Base-by-base conservation (phyloP, 768 basidiomycete species). In the Rhodocollybia butyracea region DNA sequence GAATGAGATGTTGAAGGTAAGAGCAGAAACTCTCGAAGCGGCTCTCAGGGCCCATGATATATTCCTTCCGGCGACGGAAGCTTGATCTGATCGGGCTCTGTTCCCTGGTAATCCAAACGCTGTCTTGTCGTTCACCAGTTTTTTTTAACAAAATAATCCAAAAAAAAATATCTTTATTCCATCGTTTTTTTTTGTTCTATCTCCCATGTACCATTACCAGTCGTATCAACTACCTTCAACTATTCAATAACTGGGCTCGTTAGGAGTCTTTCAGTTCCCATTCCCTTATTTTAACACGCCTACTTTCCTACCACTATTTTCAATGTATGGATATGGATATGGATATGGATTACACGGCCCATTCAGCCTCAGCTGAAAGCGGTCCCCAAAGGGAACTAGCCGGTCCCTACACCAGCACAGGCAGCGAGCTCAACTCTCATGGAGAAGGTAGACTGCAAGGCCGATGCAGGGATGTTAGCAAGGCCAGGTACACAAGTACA, bases 1-100 rank as follows among this genome's bases (percentile, higher is more conserved):
- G 63, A 69, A 75, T 60, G 79, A 82, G 64, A 61, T 67, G 66
- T 82, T 79, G 81, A 78, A 73, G 67, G 66, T 67, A 39, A 72
- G 74, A 32, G 73, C 80, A 19, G 17, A 56, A 46, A 60, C 63
- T 54, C 60, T 57, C 47, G 72, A 77, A 46, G 34, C 39, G 32
- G 41, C 41, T 19, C 41, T 54, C 29, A 46, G 43, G 53, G 32
- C 53, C 5, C 53, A 54, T 31, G 38, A 46, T 6, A 46, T 54
- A 8, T 11, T 42, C 15, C 17, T 54, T 13, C 22, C 47, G 31
- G 11, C 46, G n/a, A 12, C 31, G 11, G 24, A 27, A 48, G 46
- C 5, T 19, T 48, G n/a, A 22, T 17, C 32, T 12, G 8, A 19
- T 31, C 2, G 10, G n/a, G 26, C 27, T 27, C 15, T 34, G 3